Evolutionary conservation across 2,329 filamentous ascomycete species (phyloP).

Genomic region (Cercospora sp.): DNA sequence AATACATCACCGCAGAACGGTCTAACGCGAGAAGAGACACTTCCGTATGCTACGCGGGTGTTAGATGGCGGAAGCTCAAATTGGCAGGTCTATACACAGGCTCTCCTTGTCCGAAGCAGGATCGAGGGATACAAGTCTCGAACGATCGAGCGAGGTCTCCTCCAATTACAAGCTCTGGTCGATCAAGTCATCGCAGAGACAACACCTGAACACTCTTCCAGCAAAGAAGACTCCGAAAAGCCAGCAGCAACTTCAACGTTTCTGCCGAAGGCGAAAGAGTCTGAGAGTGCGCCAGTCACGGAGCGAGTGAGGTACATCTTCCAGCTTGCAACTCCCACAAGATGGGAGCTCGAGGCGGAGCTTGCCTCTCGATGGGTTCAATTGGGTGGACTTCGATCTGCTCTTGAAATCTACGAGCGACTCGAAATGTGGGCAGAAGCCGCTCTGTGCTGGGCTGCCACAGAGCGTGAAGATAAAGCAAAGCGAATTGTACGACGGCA

Average conservation of each 20-base stretch:
- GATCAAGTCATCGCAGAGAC: slow-evolving; percentile 94
- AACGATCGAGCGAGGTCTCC: slow-evolving; percentile 82
- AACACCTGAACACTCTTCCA: slow-evolving; percentile 17
- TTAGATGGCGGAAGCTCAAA: slow-evolving; percentile 87
- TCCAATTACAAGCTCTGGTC: slow-evolving; percentile 92
- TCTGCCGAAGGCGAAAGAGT: slow-evolving; percentile 70
- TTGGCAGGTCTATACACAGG: slow-evolving; percentile 97
- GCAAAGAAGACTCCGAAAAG: slow-evolving; percentile 31
- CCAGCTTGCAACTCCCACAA: slow-evolving; percentile 75
- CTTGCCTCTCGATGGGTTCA: slow-evolving; percentile 89
- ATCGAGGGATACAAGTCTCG: slow-evolving; percentile 86
- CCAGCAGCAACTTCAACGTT: slow-evolving; percentile 66
- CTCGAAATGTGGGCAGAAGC: slow-evolving; percentile 93
- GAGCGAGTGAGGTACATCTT: slow-evolving; percentile 82
- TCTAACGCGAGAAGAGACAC: slow-evolving; percentile 86
- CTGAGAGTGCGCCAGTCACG: slow-evolving; percentile 74
- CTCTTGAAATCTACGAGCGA: slow-evolving; percentile 92
- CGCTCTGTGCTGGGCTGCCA: slow-evolving; percentile 80
- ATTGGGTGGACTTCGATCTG: slow-evolving; percentile 82
- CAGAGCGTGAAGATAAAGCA: slow-evolving; percentile 80
- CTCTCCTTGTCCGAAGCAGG: slow-evolving; percentile 80
- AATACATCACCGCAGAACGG: slow-evolving; percentile 84
- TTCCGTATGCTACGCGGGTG: slow-evolving; percentile 87
- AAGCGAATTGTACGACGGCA: slow-evolving; percentile 73
- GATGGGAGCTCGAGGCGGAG: slow-evolving; percentile 94